phyloP scores from a whole-genome alignment of 2,329 filamentous ascomycete species.

The Aureobasidium mangrovei region DNA sequence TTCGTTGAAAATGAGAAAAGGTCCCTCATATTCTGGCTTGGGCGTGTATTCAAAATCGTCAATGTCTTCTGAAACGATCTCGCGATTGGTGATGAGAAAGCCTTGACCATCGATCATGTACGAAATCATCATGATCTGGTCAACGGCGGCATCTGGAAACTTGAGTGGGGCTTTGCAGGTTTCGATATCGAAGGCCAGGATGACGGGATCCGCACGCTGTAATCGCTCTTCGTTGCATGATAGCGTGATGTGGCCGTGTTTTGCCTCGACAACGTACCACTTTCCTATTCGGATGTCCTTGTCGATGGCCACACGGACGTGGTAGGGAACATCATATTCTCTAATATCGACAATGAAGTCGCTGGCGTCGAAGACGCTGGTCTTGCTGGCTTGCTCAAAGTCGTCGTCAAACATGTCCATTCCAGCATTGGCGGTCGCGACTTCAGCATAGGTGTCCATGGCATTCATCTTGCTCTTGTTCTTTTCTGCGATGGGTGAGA shows the following conservation, averaged over 20 bases:
- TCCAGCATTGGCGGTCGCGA: constrained; percentile 73
- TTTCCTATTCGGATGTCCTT: constrained; percentile 88
- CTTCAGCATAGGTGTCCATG: constrained; percentile 97
- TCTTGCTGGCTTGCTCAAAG: constrained; percentile 57
- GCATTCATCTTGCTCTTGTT: constrained; percentile 94
- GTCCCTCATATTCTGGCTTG: constrained; percentile 88
- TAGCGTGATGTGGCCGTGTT: constrained; percentile 79
- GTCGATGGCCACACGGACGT: constrained; percentile 97
- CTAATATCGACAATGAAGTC: constrained; percentile 97
- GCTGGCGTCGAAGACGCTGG: constrained; percentile 71
- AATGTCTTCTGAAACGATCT: constrained; percentile 97
- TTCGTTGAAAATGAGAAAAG: constrained; percentile 98
- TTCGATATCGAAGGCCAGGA: constrained; percentile 99
- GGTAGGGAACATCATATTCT: constrained; percentile 98
- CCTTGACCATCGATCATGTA: constrained; percentile 99
- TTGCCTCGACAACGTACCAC: constrained; percentile 94
- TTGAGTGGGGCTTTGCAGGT: constrained; percentile 93
- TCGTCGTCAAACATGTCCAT: constrained; percentile 93
- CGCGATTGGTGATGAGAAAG: constrained; percentile 94
- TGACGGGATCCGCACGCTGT: constrained; percentile 87
- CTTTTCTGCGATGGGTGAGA: constrained; percentile 87
- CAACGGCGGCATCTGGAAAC: constrained; percentile 87
- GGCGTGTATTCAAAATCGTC: constrained; percentile 97
- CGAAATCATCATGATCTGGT: constrained; percentile 99
- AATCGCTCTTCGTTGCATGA: constrained; percentile 79